Conservation (phyloP, 78 protist genomes). For the Emiliania huxleyi region DNA sequence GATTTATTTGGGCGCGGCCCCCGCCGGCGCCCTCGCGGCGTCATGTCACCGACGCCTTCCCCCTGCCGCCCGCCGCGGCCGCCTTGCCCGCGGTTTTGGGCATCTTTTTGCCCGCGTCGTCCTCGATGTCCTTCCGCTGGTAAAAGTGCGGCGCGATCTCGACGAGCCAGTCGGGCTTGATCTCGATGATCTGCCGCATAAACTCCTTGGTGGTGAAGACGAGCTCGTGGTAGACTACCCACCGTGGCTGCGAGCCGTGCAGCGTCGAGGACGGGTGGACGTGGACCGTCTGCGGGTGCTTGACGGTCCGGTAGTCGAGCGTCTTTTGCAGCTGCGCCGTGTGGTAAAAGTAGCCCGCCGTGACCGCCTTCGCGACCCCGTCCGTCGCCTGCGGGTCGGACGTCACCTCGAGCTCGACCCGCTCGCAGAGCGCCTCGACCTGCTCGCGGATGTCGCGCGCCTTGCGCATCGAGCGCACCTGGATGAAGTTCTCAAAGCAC, state of each 20-base stretch:
- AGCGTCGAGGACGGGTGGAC: slow-evolving; percentile 82
- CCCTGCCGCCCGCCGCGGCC: too few species aligned
- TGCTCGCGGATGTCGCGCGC: slow-evolving; percentile 89
- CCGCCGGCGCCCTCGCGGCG: too few species aligned
- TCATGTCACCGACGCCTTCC: too few species aligned
- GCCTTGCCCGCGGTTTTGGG: not conserved
- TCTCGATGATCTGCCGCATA: slow-evolving; percentile 93
- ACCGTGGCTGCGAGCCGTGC: slow-evolving; percentile 52
- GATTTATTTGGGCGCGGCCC: too few species aligned
- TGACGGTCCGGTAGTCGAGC: slow-evolving; percentile 76
- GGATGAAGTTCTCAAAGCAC: slow-evolving; percentile 88
- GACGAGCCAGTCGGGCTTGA: slow-evolving; percentile 97
- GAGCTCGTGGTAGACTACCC: slow-evolving; percentile 90
- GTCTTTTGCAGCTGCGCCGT: not conserved
- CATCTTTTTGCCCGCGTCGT: not conserved
- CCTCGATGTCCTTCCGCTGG: slow-evolving; percentile 27
- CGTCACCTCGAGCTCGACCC: slow-evolving; percentile 26
- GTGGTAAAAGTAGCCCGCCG: slow-evolving; percentile 89
- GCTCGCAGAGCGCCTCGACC: slow-evolving; percentile 78
- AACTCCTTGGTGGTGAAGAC: slow-evolving; percentile 54
- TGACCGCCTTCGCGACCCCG: not conserved
- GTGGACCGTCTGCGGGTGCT: slow-evolving; percentile 70
- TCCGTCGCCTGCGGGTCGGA: too few species aligned
- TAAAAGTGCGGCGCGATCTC: slow-evolving; percentile 71
- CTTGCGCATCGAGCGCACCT: slow-evolving; percentile 83